Evolutionary conservation across 805 yeast genomes (phyloP).

Genomic region (Dipodascus albidus): DNA sequence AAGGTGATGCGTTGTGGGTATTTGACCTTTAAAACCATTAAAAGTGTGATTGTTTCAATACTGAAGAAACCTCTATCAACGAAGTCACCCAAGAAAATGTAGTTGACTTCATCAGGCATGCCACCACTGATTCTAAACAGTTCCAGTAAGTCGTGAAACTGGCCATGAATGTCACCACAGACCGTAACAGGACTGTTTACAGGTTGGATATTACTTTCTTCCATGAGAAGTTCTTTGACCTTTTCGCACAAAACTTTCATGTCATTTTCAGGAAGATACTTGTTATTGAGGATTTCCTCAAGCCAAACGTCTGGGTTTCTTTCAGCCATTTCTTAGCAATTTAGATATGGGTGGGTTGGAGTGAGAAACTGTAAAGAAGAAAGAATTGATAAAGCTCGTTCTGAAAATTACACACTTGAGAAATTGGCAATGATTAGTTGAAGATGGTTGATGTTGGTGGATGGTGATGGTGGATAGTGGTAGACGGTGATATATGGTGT

Average conservation of each 20-base stretch:
- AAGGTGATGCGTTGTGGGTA: conserved; percentile 77
- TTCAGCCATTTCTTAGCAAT: conserved; percentile 15
- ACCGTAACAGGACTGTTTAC: conserved; percentile 90
- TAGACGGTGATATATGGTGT: no score
- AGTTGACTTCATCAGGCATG: conserved; percentile 70
- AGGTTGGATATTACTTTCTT: conserved; percentile 89
- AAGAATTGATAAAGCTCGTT: not conserved
- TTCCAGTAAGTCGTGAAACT: conserved; percentile 88
- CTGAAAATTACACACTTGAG: not conserved
- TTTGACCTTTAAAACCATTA: conserved; percentile 87
- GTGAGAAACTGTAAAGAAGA: not conserved
- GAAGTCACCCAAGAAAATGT: conserved; percentile 87
- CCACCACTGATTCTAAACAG: conserved; percentile 89
- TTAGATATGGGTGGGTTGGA: not conserved
- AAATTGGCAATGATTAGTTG: not conserved
- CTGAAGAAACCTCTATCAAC: conserved; percentile 97
- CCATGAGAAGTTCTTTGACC: conserved; percentile 92
- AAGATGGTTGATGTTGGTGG: not conserved
- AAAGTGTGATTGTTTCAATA: conserved; percentile 82
- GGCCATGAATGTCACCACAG: conserved; percentile 95
- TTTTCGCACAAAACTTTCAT: conserved; percentile 94
- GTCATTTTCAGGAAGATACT: conserved; percentile 77
- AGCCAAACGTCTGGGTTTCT: conserved; percentile 92
- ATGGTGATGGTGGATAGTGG: not conserved
- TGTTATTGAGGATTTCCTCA: conserved; percentile 84